phyloP scores from a whole-genome alignment of 768 basidiomycete species.

The Tylopilus plumbeoviolaceoides region DNA sequence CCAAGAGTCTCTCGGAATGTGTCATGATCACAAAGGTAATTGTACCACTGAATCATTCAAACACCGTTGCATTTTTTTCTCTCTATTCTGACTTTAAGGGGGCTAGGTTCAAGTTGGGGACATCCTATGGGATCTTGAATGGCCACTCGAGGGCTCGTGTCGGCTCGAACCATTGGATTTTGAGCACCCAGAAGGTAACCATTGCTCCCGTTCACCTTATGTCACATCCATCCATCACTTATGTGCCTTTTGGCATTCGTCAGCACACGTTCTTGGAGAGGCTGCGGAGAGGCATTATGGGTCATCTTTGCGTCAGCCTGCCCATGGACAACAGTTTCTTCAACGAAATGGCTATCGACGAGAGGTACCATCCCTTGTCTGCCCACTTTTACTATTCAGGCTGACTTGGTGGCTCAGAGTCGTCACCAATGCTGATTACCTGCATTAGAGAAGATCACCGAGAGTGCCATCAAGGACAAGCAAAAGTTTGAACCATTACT shows the following conservation, averaged over 20 bases:
- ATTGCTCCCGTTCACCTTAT: background rate
- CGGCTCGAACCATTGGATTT: slow-evolving; percentile 87
- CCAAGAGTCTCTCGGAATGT: slow-evolving; percentile 82
- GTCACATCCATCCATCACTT: background rate
- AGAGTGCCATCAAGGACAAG: too few relatives aligned
- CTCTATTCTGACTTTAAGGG: background rate
- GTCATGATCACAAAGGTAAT: slow-evolving; percentile 88
- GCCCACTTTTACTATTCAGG: too few relatives aligned
- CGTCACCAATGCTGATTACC: slow-evolving; percentile 82
- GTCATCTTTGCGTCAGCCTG: too few relatives aligned
- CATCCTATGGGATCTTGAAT: slow-evolving; percentile 89
- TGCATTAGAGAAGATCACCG: too few relatives aligned
- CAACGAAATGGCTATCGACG: too few relatives aligned
- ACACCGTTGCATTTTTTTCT: background rate
- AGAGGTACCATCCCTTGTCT: too few relatives aligned
- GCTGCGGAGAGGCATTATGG: too few relatives aligned
- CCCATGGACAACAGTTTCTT: slow-evolving; percentile 99
- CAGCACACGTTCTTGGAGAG: slow-evolving; percentile 96
- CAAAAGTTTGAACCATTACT: slow-evolving; percentile 89
- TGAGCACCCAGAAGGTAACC: slow-evolving; percentile 75
- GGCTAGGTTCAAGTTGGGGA: slow-evolving; percentile 70
- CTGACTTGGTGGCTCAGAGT: slow-evolving; percentile 41
- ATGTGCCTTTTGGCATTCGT: slow-evolving; percentile 99
- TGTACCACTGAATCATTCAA: too few relatives aligned
- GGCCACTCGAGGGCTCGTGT: slow-evolving; percentile 85